Conservation (phyloP, 257 asterid species). For the Apocynum venetum region DNA sequence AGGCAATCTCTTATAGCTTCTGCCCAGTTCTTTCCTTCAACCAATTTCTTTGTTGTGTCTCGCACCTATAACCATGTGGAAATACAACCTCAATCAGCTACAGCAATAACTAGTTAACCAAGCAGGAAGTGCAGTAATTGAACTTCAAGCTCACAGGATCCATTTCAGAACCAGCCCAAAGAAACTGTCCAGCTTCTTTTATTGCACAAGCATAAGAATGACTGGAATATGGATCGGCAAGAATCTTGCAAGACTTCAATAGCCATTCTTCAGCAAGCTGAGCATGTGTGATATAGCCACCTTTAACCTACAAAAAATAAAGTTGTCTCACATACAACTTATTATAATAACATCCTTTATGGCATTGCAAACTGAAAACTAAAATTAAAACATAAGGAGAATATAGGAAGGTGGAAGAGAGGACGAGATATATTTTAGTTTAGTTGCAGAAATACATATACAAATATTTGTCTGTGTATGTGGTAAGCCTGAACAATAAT, state of each 20-base stretch:
- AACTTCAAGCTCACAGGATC: slow-evolving; percentile 54
- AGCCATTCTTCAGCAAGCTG: slow-evolving; percentile 92
- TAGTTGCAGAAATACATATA: neutral
- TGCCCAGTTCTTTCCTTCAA: slow-evolving; percentile 69
- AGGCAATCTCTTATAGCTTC: slow-evolving; percentile 54
- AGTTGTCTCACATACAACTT: slow-evolving; percentile 5
- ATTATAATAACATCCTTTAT: neutral
- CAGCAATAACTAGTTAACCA: slow-evolving; percentile 4
- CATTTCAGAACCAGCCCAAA: slow-evolving; percentile 97
- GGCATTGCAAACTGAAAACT: neutral
- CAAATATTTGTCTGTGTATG: neutral
- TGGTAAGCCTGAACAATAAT: neutral
- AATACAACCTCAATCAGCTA: slow-evolving; percentile 24
- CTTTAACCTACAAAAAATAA: slow-evolving; percentile 55
- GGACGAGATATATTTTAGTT: neutral
- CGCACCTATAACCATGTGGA: slow-evolving; percentile 52
- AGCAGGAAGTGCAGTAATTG: slow-evolving; percentile 13
- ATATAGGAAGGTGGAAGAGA: neutral
- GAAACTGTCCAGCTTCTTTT: slow-evolving; percentile 80
- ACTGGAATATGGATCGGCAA: slow-evolving; percentile 56
- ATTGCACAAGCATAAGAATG: slow-evolving; percentile 56
- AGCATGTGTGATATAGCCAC: slow-evolving; percentile 49
- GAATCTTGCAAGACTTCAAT: slow-evolving; percentile 48
- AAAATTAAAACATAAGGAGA: neutral
- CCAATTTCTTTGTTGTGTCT: slow-evolving; percentile 55